Base-by-base conservation (phyloP, 2,329 filamentous ascomycete species). In the Trichoderma arundinaceum region DNA sequence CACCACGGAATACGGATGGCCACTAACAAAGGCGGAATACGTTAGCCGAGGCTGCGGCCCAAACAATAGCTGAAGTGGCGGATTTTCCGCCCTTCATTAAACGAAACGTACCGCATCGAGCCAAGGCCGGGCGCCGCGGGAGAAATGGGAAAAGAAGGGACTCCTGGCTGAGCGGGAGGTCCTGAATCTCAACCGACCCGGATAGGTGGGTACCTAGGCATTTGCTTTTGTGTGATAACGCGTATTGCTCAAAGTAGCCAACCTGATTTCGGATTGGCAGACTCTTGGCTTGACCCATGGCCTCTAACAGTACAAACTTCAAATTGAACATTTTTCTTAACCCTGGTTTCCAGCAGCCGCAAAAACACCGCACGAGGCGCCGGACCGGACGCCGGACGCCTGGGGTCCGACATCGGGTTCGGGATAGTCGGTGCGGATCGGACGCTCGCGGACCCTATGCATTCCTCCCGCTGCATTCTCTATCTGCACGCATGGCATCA, bases 341-440 rank as follows among this genome's bases (percentile, higher is more conserved):
- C 17, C 10, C 32, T 13, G 15, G 51, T 19, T 39, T 35, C 22
- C 22, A 28, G 22, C 22, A 28, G 22, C 22, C 22, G 22, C 22
- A 28, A 4, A 4, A n/a, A 56, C 13, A 10, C 5, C 19, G 51
- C 41, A 28, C 6, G 19, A 10, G 10, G 10, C 22, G 35, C 48
- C 58, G 58, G 58, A 43, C 44, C 19, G 58, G 48, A 35, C 48
- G 58, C 58, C 58, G 58, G 38, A 19, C 8, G 32, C 49, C 15
- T 6, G n/a, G 33, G 12, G 48, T 61, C 58, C 58, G 58, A 61
- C 58, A 43, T 61, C 58, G 58, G 58, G 48, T 52, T 52, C 48
- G 58, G 58, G 46, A 52, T 15, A 15, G 19, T 61, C 58, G 58
- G 58, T 61, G 43, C 48, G 58, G 33, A 43, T 33, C 48, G 58